phyloP scores from a whole-genome alignment of 1,284 basidiomycete species.

The Ganoderma leucocontextum region DNA sequence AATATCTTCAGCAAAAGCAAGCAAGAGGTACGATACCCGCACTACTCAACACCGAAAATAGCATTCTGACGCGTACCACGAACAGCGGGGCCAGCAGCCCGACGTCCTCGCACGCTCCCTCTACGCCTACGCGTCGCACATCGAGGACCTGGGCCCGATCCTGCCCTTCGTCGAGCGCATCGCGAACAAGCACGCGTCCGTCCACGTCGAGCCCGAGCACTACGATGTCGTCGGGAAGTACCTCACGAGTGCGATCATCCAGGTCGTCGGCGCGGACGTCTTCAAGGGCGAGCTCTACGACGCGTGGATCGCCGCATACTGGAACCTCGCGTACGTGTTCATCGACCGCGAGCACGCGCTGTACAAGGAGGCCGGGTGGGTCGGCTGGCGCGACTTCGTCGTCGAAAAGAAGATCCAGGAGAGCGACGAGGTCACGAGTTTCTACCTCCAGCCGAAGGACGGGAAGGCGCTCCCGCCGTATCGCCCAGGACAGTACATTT shows the following conservation, averaged over 20 bases:
- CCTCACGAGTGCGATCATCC: constrained; percentile 35
- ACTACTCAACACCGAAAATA: not conserved
- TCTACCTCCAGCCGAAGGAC: constrained; percentile 39
- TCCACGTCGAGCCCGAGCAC: constrained; percentile 36
- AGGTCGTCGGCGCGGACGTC: constrained; percentile 36
- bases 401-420: constrained; percentile 36
- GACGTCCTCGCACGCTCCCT: constrained; percentile 35
- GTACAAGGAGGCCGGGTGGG: constrained; percentile 36
- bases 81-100: constrained; percentile 32
- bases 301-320: constrained; percentile 39
- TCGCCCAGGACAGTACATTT: constrained; percentile 39
- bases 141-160: constrained; percentile 38
- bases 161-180: constrained; percentile 39
- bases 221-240: constrained; percentile 38
- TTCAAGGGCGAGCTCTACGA: constrained; percentile 32
- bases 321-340: constrained; percentile 39
- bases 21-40: constrained; percentile 31
- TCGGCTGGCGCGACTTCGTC: constrained; percentile 38
- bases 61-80: not conserved
- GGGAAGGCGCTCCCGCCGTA: constrained; percentile 32
- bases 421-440: constrained; percentile 38
- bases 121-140: constrained; percentile 38
- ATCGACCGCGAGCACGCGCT: constrained; percentile 38
- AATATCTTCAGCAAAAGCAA: constrained; percentile 38
- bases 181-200: constrained; percentile 38